These are phyloP conservation scores for Talaromyces nanjingensis DNA, from an alignment of 495 filamentous ascomycete species.

Conservation along the genomic window DNA sequence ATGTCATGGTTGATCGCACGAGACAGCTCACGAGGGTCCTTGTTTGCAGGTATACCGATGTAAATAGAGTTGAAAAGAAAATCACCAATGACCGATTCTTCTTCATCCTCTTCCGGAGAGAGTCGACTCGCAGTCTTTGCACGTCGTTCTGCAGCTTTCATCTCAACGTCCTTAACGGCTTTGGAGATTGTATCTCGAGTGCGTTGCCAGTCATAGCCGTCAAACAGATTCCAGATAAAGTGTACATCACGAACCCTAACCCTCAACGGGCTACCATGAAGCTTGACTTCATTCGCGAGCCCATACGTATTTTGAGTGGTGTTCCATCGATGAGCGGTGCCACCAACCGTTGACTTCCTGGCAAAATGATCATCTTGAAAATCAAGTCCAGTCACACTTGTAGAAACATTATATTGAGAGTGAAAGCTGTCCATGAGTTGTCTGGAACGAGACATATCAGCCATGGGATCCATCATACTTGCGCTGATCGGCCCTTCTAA, in stretches of 20 bases:
- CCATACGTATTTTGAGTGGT: conserved; percentile 68
- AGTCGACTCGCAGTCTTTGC: conserved; percentile 38
- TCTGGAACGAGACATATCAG: conserved; percentile 30
- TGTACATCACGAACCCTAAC: conserved; percentile 79
- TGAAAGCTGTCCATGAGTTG: conserved; percentile 59
- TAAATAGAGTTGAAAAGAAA: conserved; percentile 99
- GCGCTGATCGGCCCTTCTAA: conserved; percentile 36
- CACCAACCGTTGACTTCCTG: conserved; percentile 49
- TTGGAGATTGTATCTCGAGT: conserved; percentile 81
- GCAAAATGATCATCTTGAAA: conserved; percentile 81
- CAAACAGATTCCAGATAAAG: conserved; percentile 95
- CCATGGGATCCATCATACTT: conserved; percentile 32
- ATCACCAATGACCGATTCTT: conserved; percentile 85
- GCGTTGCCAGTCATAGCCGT: conserved; percentile 93
- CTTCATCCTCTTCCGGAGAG: conserved; percentile 50
- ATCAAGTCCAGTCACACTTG: conserved; percentile 47
- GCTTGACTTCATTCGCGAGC: conserved; percentile 51
- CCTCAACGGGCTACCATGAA: conserved; percentile 64
- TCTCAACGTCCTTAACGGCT: conserved; percentile 80
- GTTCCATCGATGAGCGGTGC: conserved; percentile 72
- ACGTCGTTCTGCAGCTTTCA: conserved; percentile 66
- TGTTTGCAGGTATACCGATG: conserved; percentile 82
- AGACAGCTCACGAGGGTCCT: conserved; percentile 72
- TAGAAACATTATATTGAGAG: conserved; percentile 46
- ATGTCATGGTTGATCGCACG: conserved; percentile 81